phyloP scores from a whole-genome alignment of 2,329 filamentous ascomycete species.

The Dryadomyces sulphureus region DNA sequence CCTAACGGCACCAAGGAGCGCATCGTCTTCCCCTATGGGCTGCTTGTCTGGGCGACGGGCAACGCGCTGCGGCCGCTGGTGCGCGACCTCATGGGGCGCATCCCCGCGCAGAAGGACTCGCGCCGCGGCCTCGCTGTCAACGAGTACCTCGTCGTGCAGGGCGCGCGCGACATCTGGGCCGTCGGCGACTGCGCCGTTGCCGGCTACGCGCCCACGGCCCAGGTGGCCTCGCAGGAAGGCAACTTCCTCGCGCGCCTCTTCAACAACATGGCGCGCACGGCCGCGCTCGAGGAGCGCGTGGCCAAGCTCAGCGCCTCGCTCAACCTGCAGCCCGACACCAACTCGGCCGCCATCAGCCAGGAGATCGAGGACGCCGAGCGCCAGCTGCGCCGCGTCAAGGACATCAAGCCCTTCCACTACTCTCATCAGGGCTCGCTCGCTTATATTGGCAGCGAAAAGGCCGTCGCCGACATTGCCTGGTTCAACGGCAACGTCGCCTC shows the following conservation, averaged over 20 bases:
- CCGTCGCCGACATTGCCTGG: slow-evolving; percentile 94
- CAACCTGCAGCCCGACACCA: slow-evolving; percentile 46
- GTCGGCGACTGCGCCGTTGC: slow-evolving; percentile 94
- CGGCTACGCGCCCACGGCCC: slow-evolving; percentile 93
- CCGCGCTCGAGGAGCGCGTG: slow-evolving; percentile 65
- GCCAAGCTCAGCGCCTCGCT: slow-evolving; percentile 48
- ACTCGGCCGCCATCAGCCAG: slow-evolving; percentile 50
- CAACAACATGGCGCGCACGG: slow-evolving; percentile 97
- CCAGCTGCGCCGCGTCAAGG: slow-evolving; percentile 76
- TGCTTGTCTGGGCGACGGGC: slow-evolving; percentile 96
- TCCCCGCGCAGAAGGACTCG: slow-evolving; percentile 89
- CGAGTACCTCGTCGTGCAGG: slow-evolving; percentile 97
- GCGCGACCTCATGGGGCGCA: slow-evolving; percentile 79
- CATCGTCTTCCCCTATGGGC: slow-evolving; percentile 78
- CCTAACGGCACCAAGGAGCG: slow-evolving; percentile 74
- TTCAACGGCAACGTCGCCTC: slow-evolving; percentile 91
- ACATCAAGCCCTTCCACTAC: slow-evolving; percentile 96
- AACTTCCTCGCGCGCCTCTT: slow-evolving; percentile 89
- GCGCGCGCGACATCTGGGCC: slow-evolving; percentile 93
- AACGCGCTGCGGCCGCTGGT: slow-evolving; percentile 85
- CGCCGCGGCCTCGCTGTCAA: slow-evolving; percentile 91
- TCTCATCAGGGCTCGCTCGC: slow-evolving; percentile 92
- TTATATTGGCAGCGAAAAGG: slow-evolving; percentile 94
- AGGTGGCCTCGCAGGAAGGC: slow-evolving; percentile 92
- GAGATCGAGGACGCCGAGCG: slow-evolving; percentile 81